A percentile compares a stretch with the other conserved stretches of the same genome.
Conservation (phyloP, 345 rosid genomes). For the Eucalyptus cloeziana region DNA sequence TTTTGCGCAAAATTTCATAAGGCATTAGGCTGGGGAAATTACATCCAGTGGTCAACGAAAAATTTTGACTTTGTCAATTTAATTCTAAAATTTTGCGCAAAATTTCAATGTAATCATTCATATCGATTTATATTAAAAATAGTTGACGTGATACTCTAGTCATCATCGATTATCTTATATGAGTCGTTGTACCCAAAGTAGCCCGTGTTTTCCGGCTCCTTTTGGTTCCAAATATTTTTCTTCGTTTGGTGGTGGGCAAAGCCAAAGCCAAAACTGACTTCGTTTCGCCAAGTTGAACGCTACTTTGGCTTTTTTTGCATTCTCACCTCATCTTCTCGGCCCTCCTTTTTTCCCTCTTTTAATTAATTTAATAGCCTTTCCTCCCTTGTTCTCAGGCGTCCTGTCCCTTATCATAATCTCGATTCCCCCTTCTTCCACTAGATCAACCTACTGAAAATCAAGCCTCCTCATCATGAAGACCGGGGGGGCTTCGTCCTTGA, state of each 20-base stretch:
- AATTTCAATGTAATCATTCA: fast-evolving
- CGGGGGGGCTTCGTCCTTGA: neutral
- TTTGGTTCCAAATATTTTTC: neutral
- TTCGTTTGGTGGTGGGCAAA: neutral
- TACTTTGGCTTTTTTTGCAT: neutral
- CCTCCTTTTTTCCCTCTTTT: neutral
- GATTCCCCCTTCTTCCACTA: neutral
- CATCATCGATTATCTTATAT: neutral
- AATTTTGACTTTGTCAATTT: neutral
- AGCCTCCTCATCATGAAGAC: neutral
- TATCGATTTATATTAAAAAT: fast-evolving
- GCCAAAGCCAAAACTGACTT: neutral
- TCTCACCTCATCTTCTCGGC: neutral
- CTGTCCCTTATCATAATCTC: neutral
- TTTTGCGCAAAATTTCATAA: no score
- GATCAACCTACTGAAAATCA: neutral
- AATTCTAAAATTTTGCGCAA: fast-evolving
- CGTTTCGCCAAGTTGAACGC: neutral
- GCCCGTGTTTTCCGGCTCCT: neutral
- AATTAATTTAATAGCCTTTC: neutral
- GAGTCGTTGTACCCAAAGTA: neutral
- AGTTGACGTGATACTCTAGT: fast-evolving
- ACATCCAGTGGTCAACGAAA: fast-evolving
- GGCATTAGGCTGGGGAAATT: no score
- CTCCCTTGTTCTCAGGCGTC: neutral